phyloP scores from a whole-genome alignment of 768 basidiomycete genomes.

The Phylloporus scabripes region DNA sequence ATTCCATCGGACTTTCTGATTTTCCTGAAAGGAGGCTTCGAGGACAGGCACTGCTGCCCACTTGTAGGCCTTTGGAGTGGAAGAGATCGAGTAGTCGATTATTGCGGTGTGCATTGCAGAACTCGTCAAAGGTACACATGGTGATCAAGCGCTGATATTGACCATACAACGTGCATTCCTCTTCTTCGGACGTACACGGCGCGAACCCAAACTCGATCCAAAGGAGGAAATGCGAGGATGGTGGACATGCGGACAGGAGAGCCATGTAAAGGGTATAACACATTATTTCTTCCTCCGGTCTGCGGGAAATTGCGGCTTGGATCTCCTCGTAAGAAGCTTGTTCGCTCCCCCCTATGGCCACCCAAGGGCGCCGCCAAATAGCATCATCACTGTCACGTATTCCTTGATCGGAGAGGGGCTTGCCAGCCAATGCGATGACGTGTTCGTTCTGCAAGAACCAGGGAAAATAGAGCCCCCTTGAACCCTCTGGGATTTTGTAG shows the following conservation, averaged over 20 bases:
- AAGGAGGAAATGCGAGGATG: neutral
- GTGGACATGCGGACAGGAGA: neutral
- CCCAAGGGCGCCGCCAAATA: conserved; percentile 1
- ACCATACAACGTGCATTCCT: neutral
- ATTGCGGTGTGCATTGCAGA: neutral
- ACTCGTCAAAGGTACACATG: conserved; percentile 11
- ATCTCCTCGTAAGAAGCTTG: neutral
- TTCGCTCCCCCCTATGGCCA: conserved; percentile 5
- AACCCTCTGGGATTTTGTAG: conserved; percentile 18
- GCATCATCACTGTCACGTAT: neutral
- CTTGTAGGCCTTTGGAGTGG: neutral
- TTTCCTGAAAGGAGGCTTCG: neutral
- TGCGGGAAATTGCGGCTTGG: neutral
- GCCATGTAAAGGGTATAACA: conserved; percentile 1
- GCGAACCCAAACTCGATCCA: conserved; percentile 21
- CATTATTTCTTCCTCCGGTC: neutral
- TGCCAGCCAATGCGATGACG: conserved; percentile 18
- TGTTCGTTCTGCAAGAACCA: conserved; percentile 35
- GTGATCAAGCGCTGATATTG: conserved; percentile 4
- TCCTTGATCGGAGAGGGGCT: neutral
- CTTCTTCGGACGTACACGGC: conserved; percentile 8
- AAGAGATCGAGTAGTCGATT: conserved; percentile 6
- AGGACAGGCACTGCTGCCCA: neutral
- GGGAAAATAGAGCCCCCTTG: conserved; percentile 28
- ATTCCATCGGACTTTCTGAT: neutral